A percentile compares a stretch with the other conserved stretches of the same genome.
These are phyloP conservation scores for Tuber borchii DNA, from an alignment of 495 filamentous ascomycete genomes.

Conservation along the genomic window DNA sequence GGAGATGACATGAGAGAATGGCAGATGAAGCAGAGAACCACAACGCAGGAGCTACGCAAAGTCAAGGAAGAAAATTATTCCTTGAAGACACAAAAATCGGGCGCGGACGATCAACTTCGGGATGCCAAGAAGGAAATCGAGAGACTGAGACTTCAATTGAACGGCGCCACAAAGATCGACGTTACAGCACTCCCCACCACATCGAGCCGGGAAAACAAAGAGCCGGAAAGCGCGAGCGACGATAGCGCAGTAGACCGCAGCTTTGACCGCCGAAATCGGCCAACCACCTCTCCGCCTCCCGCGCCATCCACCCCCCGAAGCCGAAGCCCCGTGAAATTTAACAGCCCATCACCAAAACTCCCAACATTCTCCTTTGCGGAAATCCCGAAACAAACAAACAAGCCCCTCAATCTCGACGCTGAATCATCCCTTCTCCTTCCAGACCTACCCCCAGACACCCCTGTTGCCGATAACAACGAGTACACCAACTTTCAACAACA, in stretches of 20 bases:
- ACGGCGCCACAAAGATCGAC: slow-evolving; percentile 5
- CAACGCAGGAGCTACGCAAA: slow-evolving; percentile 47
- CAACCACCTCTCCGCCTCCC: slow-evolving; percentile 5
- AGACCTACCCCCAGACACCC: slow-evolving; percentile 20
- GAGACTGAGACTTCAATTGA: slow-evolving; percentile 41
- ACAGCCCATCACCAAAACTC: not conserved
- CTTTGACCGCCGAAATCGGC: slow-evolving; percentile 33
- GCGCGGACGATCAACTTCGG: slow-evolving; percentile 49
- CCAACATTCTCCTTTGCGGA: slow-evolving; percentile 14
- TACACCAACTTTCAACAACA: slow-evolving; percentile 23
- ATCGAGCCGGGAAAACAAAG: slow-evolving; percentile 17
- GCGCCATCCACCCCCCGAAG: slow-evolving; percentile 3
- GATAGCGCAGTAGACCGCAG: slow-evolving; percentile 39
- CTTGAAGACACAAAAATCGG: slow-evolving; percentile 50
- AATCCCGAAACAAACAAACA: slow-evolving; percentile 15
- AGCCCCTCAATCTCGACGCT: not conserved
- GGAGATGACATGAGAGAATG: slow-evolving; percentile 28
- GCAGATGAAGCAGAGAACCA: slow-evolving; percentile 38
- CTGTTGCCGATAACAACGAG: slow-evolving; percentile 13
- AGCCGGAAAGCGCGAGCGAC: slow-evolving; percentile 35
- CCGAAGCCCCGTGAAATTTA: slow-evolving; percentile 9
- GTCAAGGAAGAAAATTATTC: slow-evolving; percentile 53
- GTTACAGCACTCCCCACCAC: slow-evolving; percentile 7
- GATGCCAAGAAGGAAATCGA: slow-evolving; percentile 48
- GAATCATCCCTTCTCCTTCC: slow-evolving; percentile 20